Conservation (phyloP, 2,329 filamentous ascomycete genomes). For the Pestalotiopsis sp. region DNA sequence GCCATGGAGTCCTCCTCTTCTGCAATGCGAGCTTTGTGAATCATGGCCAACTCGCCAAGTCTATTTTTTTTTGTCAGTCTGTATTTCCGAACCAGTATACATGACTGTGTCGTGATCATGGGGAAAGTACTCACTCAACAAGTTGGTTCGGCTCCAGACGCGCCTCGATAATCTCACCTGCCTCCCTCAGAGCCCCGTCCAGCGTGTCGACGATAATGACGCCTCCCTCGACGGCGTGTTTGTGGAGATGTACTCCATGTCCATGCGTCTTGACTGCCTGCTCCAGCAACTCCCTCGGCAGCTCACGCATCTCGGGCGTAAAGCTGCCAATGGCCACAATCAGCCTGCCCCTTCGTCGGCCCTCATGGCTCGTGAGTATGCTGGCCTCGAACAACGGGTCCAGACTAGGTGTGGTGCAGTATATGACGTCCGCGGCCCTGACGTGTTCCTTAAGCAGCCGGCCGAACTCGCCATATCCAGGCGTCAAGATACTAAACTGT, state of each 20-base stretch:
- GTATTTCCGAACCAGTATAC: not conserved
- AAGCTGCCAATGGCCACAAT: conserved; percentile 74
- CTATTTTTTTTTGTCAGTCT: conserved; percentile 32
- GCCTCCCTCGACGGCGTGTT: conserved; percentile 64
- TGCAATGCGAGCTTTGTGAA: conserved; percentile 48
- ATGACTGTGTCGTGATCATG: not conserved
- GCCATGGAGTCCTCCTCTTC: conserved; percentile 36
- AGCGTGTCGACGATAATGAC: conserved; percentile 76
- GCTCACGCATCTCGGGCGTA: conserved; percentile 76
- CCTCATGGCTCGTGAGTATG: conserved; percentile 73
- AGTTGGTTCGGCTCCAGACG: conserved; percentile 74
- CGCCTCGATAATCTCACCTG: conserved; percentile 84
- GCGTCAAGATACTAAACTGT: conserved; percentile 72
- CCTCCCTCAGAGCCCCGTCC: conserved; percentile 78
- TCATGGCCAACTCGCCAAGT: conserved; percentile 77
- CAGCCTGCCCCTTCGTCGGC: conserved; percentile 69
- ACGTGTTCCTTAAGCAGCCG: conserved; percentile 73
- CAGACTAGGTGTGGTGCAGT: conserved; percentile 82
- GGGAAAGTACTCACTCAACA: conserved; percentile 64
- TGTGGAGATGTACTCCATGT: conserved; percentile 65
- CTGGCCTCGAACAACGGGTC: conserved; percentile 74
- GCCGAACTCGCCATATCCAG: conserved; percentile 68
- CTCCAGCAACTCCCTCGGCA: conserved; percentile 75
- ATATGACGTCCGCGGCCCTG: conserved; percentile 75
- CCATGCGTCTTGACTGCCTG: conserved; percentile 56